Evolutionary conservation across 2,329 filamentous ascomycete genomes (phyloP).

Genomic region (Septoria petroselini): DNA sequence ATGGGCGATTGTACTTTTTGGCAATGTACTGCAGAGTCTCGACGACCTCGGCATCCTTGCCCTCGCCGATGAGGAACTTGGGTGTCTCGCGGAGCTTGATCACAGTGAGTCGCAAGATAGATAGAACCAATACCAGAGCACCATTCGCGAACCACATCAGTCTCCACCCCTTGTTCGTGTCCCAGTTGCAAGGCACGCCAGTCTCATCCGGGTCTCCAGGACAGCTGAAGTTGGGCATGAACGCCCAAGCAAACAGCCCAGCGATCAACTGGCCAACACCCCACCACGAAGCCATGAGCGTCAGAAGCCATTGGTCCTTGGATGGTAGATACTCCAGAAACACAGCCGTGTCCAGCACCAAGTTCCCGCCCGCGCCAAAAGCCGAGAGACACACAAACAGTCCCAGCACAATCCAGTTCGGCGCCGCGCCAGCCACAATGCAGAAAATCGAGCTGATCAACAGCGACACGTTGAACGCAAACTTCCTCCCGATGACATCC

Average conservation of each 20-base stretch:
- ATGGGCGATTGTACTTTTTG: slow-evolving; percentile 52
- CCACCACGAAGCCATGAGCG: slow-evolving; percentile 60
- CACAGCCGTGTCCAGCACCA: slow-evolving; percentile 61
- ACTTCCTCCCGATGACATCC: slow-evolving; percentile 65
- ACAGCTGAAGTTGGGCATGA: slow-evolving; percentile 52
- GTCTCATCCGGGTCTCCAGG: slow-evolving; percentile 36
- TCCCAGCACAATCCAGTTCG: slow-evolving; percentile 63
- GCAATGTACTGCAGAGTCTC: slow-evolving; percentile 51
- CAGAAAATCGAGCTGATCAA: slow-evolving; percentile 61
- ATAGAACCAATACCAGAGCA: slow-evolving; percentile 54
- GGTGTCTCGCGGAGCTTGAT: slow-evolving; percentile 56
- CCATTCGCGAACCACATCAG: slow-evolving; percentile 56
- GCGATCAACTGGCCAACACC: slow-evolving; percentile 52
- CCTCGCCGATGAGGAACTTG: slow-evolving; percentile 55
- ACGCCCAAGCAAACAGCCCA: slow-evolving; percentile 55
- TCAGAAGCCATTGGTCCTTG: slow-evolving; percentile 62
- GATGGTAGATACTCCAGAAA: slow-evolving; percentile 58
- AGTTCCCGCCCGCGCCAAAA: slow-evolving; percentile 63
- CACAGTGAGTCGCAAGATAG: slow-evolving; percentile 52
- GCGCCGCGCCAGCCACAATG: slow-evolving; percentile 63
- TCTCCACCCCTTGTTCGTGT: slow-evolving; percentile 57
- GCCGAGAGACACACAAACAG: slow-evolving; percentile 61
- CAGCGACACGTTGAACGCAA: slow-evolving; percentile 66
- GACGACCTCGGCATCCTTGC: slow-evolving; percentile 52
- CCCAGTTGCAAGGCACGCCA: slow-evolving; percentile 47